phyloP scores from a whole-genome alignment of 768 basidiomycete genomes.

The Tricholoma hemisulphureum region DNA sequence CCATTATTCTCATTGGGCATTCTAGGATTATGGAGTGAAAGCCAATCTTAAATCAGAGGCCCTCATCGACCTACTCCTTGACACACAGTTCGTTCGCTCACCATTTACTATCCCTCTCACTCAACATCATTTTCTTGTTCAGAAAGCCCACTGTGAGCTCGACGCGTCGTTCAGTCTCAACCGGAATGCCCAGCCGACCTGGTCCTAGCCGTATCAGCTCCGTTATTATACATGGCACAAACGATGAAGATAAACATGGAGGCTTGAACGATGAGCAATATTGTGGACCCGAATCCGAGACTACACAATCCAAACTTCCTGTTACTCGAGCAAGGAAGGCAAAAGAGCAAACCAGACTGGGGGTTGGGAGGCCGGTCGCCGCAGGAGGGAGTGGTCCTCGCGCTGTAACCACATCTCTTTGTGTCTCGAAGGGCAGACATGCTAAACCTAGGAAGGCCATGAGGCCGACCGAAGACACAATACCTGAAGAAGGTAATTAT shows the following conservation, averaged over 20 bases:
- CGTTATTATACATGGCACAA: constrained; percentile 48
- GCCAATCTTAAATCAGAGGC: constrained; percentile 82
- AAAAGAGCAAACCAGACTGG: constrained; percentile 69
- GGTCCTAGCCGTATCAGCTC: constrained; percentile 43
- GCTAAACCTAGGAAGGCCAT: constrained; percentile 49
- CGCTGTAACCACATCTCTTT: constrained; percentile 57
- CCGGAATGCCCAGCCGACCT: constrained; percentile 35
- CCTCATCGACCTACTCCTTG: constrained; percentile 70
- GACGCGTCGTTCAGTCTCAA: constrained; percentile 34
- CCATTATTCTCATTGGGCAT: constrained; percentile 15
- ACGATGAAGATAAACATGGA: constrained; percentile 39
- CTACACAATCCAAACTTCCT: constrained; percentile 23
- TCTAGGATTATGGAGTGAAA: constrained; percentile 74
- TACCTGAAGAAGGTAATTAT: constrained; percentile 52
- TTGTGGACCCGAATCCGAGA: constrained; percentile 14
- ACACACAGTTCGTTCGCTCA: constrained; percentile 43
- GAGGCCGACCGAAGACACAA: constrained; percentile 54
- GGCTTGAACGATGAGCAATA: constrained; percentile 17
- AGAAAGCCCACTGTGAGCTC: constrained; percentile 19
- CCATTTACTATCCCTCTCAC: constrained; percentile 2
- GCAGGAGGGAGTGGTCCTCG: constrained; percentile 70
- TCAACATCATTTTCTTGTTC: neutral
- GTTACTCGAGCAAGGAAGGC: constrained; percentile 60
- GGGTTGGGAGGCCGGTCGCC: constrained; percentile 65
- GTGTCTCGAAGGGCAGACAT: constrained; percentile 48